Conservation (phyloP, 2,329 filamentous ascomycete species). For the Hypoxylon sp. region DNA sequence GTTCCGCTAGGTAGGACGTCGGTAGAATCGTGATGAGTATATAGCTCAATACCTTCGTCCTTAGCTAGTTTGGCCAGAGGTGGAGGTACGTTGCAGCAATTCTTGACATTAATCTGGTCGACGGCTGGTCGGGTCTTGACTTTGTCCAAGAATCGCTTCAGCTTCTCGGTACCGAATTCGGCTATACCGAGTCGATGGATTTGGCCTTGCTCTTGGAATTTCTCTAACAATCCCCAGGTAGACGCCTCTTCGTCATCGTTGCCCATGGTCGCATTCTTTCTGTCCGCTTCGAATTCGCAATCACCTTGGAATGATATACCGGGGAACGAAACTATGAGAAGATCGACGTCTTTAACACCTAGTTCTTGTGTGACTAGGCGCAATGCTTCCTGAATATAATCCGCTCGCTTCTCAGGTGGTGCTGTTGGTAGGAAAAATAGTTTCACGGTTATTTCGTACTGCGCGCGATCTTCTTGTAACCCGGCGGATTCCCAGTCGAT, state of each 20-base stretch:
- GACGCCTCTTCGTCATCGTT: slow-evolving; percentile 72
- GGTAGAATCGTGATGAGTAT: slow-evolving; percentile 94
- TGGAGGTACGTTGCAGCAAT: slow-evolving; percentile 95
- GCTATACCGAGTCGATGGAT: slow-evolving; percentile 83
- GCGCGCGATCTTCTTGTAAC: slow-evolving; percentile 79
- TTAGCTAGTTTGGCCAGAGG: slow-evolving; percentile 87
- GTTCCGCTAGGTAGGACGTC: slow-evolving; percentile 90
- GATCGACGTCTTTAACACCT: slow-evolving; percentile 77
- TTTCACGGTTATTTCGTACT: slow-evolving; percentile 96
- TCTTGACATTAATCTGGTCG: slow-evolving; percentile 94
- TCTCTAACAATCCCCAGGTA: slow-evolving; percentile 78
- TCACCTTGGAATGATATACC: slow-evolving; percentile 93
- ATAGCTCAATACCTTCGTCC: slow-evolving; percentile 80
- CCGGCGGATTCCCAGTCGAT: slow-evolving; percentile 76
- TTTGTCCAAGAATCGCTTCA: slow-evolving; percentile 77
- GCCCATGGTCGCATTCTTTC: slow-evolving; percentile 67
- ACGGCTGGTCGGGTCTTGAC: slow-evolving; percentile 80
- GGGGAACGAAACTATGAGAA: slow-evolving; percentile 92
- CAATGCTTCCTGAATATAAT: slow-evolving; percentile 80
- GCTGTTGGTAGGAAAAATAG: slow-evolving; percentile 87
- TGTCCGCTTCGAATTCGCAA: slow-evolving; percentile 80
- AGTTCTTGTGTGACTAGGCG: slow-evolving; percentile 82
- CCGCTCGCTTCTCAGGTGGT: slow-evolving; percentile 68
- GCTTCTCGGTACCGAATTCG: slow-evolving; percentile 87
- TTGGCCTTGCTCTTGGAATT: slow-evolving; percentile 72